Base-by-base conservation (phyloP, 352 stramenopile species). In the Globisporangium okanoganense region DNA sequence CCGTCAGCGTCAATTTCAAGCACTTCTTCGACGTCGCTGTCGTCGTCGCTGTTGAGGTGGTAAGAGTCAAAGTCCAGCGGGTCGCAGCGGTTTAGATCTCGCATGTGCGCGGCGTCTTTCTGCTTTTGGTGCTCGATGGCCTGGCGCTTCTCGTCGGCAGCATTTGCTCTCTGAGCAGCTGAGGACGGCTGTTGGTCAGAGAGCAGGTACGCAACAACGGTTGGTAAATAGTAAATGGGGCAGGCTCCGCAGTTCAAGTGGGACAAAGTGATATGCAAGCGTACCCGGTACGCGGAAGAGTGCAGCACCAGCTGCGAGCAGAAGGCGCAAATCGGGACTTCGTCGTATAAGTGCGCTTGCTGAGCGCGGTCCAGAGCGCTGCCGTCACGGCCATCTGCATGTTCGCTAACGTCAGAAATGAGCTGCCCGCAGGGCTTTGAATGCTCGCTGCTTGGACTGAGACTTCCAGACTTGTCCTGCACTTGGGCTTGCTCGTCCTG, bases 291-390 rank as follows among this genome's bases (percentile, higher is more conserved):
- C 9, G 69, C 73, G 1, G 67, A 66, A 48, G 67, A 74, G 36
- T 87, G 68, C 2, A 88, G 64, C 27, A 85, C 64, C 5, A 85
- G 40, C 62, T 88, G 79, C 22, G 76, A 78, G 65, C 79, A 87
- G 62, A 87, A 84, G 0, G 59, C 77, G 45, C 76, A 87, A 20
- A 88, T 66, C 24, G 73, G 69, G 10, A 75, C 79, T 60, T 88
- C 71, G 52, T 88, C 72, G 43, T 88, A 88, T 36, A 85, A 60
- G 20, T 85, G 76, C 0, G 78, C 72, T 61, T 80, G 69, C 27
- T 78, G 67, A 1, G 71, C 58, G 24, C 65, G 63, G 27, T 52
- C 73, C 36, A 76, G 48, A 2, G 38, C 38, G 5, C 45, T 41
- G 13, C 71, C 60, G 10, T 50, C 53, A 25, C 25, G 18, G 29